Conservation (phyloP, 2,329 filamentous ascomycete genomes). For the Pestalotiopsis sp. region DNA sequence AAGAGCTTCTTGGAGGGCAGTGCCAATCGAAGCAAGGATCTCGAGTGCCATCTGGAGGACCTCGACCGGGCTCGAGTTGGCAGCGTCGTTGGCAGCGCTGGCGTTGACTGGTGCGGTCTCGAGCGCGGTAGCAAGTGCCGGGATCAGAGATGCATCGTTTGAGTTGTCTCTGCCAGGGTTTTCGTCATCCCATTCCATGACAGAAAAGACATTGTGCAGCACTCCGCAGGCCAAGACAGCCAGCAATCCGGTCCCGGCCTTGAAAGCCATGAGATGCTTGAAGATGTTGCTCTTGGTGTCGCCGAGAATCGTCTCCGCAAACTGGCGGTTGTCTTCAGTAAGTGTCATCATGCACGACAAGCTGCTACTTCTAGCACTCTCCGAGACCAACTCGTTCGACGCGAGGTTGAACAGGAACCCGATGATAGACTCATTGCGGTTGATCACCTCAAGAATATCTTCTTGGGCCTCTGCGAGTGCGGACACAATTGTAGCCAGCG, state of each 20-base stretch:
- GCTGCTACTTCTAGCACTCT: conserved; percentile 47
- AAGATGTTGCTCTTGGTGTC: conserved; percentile 49
- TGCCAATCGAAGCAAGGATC: conserved; percentile 66
- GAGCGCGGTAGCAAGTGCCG: conserved; percentile 42
- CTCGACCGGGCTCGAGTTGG: conserved; percentile 44
- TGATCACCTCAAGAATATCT: conserved; percentile 59
- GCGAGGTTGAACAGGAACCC: conserved; percentile 58
- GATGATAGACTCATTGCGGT: conserved; percentile 48
- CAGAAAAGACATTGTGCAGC: conserved; percentile 63
- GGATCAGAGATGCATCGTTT: conserved; percentile 53
- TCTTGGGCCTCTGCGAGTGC: conserved; percentile 61
- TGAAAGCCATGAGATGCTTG: conserved; percentile 49
- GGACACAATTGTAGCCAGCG: conserved; percentile 54
- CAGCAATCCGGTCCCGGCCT: conserved; percentile 46
- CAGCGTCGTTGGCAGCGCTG: conserved; percentile 32
- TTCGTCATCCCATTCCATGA: conserved; percentile 54
- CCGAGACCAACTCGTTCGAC: conserved; percentile 38
- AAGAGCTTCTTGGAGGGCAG: conserved; percentile 54
- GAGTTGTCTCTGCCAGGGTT: conserved; percentile 48
- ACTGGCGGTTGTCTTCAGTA: conserved; percentile 59
- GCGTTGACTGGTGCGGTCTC: conserved; percentile 32
- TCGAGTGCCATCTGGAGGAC: conserved; percentile 59
- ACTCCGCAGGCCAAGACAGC: conserved; percentile 61
- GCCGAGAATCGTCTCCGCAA: conserved; percentile 55
- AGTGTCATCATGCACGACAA: conserved; percentile 59